Evolutionary conservation across 352 stramenopile genomes (phyloP).

Genomic region (Phytophthora multivora): DNA sequence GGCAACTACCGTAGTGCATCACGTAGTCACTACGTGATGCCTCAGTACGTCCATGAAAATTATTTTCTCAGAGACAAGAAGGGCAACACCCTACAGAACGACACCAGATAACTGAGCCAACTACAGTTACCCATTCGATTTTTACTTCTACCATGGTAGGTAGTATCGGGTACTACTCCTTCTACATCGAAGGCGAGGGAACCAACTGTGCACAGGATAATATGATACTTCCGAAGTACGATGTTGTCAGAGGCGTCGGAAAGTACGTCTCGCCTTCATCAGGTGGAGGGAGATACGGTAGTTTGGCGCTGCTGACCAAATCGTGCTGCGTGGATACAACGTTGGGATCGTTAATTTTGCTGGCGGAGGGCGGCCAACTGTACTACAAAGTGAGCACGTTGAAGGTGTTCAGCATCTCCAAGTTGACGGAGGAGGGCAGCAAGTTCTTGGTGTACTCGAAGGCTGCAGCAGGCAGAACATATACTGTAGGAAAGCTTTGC

Average conservation of each 20-base stretch:
- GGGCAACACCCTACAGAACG: not conserved
- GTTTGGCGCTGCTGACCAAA: conserved; percentile 2
- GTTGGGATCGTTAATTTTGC: conserved; percentile 4
- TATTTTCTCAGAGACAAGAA: conserved; percentile 2
- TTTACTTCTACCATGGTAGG: conserved; percentile 11
- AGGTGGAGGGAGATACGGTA: conserved; percentile 11
- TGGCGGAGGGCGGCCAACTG: conserved; percentile 10
- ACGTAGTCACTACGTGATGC: conserved; percentile 15
- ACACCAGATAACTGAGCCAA: not conserved
- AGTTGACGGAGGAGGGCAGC: conserved; percentile 6
- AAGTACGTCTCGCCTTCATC: conserved; percentile 10
- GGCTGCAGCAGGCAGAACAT: too few relatives aligned
- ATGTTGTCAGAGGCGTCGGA: conserved; percentile 13
- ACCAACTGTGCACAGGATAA: conserved; percentile 12
- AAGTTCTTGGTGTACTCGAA: conserved; percentile 23
- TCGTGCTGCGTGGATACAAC: conserved; percentile 21
- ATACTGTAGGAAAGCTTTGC: too few relatives aligned
- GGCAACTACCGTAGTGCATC: too few relatives aligned
- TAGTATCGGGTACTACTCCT: conserved; percentile 10
- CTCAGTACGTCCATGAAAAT: conserved; percentile 5
- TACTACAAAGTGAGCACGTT: conserved; percentile 19
- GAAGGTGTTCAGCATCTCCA: conserved; percentile 24
- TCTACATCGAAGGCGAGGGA: conserved; percentile 17
- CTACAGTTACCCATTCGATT: not conserved
- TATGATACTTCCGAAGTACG: conserved; percentile 13